phyloP scores from a whole-genome alignment of 805 yeast species.

The Candida schatavii region DNA sequence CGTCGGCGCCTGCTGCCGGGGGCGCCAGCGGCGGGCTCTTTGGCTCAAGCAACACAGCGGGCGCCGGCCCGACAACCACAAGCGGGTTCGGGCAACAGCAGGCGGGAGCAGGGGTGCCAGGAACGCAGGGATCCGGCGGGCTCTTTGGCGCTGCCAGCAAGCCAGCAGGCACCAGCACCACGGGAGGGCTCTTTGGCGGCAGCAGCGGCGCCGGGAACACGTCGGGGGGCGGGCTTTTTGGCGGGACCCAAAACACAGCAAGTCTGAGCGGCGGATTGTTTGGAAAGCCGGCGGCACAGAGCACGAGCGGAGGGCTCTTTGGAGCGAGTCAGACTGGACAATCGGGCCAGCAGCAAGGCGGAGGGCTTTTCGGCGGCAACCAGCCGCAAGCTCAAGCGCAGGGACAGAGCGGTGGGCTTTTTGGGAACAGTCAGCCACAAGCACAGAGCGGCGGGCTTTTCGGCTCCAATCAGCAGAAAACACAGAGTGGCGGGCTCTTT shows the following conservation, averaged over 20 bases:
- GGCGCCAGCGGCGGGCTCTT: too few species aligned
- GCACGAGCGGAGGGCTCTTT: conserved; percentile 3
- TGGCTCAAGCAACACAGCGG: too few species aligned
- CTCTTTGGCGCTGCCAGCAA: background rate
- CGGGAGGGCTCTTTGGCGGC: conserved; percentile 15
- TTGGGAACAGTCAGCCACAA: background rate
- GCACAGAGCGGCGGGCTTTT: conserved; percentile 1
- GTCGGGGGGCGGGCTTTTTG: conserved; percentile 19
- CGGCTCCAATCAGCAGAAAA: conserved; percentile 2
- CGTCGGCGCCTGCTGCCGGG: too few species aligned
- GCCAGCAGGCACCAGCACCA: conserved; percentile 5
- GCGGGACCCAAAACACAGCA: conserved; percentile 9
- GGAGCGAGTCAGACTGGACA: too few species aligned
- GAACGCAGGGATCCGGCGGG: too few species aligned
- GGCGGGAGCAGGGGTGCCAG: too few species aligned
- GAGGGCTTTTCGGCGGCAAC: background rate
- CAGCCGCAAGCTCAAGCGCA: background rate
- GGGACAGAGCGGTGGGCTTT: background rate
- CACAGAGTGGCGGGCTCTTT: conserved; percentile 14
- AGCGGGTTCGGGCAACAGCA: too few species aligned
- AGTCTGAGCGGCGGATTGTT: background rate
- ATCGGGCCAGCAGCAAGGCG: background rate
- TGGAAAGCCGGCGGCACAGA: conserved; percentile 2
- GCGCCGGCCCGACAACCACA: too few species aligned
- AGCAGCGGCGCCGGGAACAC: conserved; percentile 10